Percentiles rank a stretch among this genome's conserved stretches.
phyloP scores from a whole-genome alignment of 768 basidiomycete genomes.

The Peribolospora kevripleyi region DNA sequence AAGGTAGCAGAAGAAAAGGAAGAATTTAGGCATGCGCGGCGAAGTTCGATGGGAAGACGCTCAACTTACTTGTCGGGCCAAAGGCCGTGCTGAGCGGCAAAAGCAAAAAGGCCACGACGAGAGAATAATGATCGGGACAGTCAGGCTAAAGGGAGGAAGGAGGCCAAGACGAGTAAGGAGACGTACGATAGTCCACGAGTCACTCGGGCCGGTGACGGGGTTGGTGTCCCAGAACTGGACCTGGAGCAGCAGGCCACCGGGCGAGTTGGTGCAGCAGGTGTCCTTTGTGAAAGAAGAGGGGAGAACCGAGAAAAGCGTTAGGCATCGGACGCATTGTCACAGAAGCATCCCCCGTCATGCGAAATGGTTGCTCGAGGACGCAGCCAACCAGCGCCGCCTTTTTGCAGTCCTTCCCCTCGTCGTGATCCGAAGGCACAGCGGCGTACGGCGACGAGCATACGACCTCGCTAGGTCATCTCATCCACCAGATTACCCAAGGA shows the following conservation, averaged over 20 bases:
- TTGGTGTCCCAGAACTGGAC: conserved; percentile 6
- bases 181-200: conserved; percentile 4
- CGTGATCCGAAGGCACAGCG: too few relatives aligned
- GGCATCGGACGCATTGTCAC: too few relatives aligned
- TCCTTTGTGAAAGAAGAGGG: neutral
- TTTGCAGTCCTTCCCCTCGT: too few relatives aligned
- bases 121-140: too few relatives aligned
- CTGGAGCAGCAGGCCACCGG: neutral
- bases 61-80: neutral
- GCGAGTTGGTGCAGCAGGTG: conserved; percentile 7
- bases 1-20: neutral
- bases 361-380: too few relatives aligned
- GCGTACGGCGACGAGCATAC: too few relatives aligned
- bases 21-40: neutral
- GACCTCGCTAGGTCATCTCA: too few relatives aligned
- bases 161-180: neutral
- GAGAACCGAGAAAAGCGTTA: too few relatives aligned
- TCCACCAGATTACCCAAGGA: too few relatives aligned
- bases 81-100: neutral
- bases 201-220: neutral
- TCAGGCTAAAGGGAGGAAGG: too few relatives aligned
- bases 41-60: neutral
- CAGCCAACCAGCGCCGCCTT: too few relatives aligned
- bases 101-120: neutral
- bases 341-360: too few relatives aligned